Conservation (phyloP, 1,284 basidiomycete genomes). For the Sphagnurus paluster region DNA sequence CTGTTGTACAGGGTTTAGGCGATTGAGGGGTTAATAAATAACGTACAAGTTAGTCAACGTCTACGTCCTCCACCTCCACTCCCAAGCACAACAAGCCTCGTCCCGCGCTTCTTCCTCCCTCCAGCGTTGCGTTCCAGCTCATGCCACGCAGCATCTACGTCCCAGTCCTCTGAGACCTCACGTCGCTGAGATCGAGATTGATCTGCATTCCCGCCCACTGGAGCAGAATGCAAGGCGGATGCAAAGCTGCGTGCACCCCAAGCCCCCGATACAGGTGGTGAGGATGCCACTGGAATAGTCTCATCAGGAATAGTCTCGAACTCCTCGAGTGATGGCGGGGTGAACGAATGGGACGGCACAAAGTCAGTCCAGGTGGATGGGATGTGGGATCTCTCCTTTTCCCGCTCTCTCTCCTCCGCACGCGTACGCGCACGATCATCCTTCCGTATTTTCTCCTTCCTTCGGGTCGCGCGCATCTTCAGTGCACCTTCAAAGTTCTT, state of each 20-base stretch:
- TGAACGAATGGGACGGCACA: constrained; percentile 14
- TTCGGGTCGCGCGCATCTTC: constrained; percentile 70
- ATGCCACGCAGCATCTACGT: constrained; percentile 79
- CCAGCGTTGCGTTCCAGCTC: constrained; percentile 66
- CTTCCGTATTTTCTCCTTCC: constrained; percentile 76
- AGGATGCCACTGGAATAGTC: constrained; percentile 9
- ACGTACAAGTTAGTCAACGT: constrained; percentile 26
- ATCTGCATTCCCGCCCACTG: constrained; percentile 13
- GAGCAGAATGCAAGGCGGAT: constrained; percentile 59
- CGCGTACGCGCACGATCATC: constrained; percentile 80
- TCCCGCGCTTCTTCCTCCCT: constrained; percentile 63
- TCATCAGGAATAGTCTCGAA: constrained; percentile 27
- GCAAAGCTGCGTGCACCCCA: constrained; percentile 83
- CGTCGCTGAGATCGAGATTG: constrained; percentile 26
- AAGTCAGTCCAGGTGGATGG: constrained; percentile 11
- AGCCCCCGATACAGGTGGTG: constrained; percentile 45
- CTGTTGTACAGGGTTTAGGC: constrained; percentile 17
- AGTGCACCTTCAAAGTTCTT: constrained; percentile 81
- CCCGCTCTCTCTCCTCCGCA: constrained; percentile 80
- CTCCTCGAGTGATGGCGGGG: constrained; percentile 25
- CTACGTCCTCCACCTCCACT: constrained; percentile 51
- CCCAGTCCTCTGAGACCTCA: constrained; percentile 63
- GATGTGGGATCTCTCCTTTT: constrained; percentile 35
- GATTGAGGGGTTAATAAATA: constrained; percentile 8
- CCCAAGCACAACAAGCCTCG: constrained; percentile 73